Base-by-base conservation (phyloP, 2,329 filamentous ascomycete species). In the Trichoderma sp. region DNA sequence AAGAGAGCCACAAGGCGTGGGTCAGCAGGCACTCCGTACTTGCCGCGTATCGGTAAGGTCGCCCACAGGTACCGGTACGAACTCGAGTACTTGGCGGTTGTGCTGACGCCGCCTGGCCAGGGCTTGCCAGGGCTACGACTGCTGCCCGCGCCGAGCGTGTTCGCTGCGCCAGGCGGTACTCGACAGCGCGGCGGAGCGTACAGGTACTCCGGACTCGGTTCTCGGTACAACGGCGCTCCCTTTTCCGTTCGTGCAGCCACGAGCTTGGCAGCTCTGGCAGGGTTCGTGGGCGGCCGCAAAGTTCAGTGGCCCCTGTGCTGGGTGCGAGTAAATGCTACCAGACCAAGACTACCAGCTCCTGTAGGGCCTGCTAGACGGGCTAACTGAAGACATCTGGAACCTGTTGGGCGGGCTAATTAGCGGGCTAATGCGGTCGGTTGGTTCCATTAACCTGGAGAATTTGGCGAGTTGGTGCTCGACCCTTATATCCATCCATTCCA, bases 21-120 rank as follows among this genome's bases (percentile, higher is more conserved):
- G 72, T 67, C 62, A 74, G 71, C 45, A 65, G 71, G 71, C 45
- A 31, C 71, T 67, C 71, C 71, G 71, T 73, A 64, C 69, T 67
- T 74, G 71, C 71, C 62, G 71, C 38, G 71, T 66, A 45, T 63
- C 60, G 60, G 60, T 33, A 35, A 63, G 60, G 60, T 63, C 60
- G 67, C 33, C 53, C 16, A 16, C 21, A 31, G 67, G 67, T 71
- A 62, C 71, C 56, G 62, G 41, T 74, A 74, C 62, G 11, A 41
- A 21, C 21, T 24, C 21, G 12, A 50, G 62, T 67, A 67, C 62
- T 38, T 67, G 50, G 24, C n/a, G 11, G n/a, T 31, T 35, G 31
- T 27, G 60, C 67, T 29, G 66, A 68, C 66, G 27, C 65, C 65
- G 45, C 65, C 63, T 56, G 12, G 65, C 11, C 27, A 24, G 64